Conservation (phyloP, 75 land plant genomes). For the Azolla pinnata region DNA sequence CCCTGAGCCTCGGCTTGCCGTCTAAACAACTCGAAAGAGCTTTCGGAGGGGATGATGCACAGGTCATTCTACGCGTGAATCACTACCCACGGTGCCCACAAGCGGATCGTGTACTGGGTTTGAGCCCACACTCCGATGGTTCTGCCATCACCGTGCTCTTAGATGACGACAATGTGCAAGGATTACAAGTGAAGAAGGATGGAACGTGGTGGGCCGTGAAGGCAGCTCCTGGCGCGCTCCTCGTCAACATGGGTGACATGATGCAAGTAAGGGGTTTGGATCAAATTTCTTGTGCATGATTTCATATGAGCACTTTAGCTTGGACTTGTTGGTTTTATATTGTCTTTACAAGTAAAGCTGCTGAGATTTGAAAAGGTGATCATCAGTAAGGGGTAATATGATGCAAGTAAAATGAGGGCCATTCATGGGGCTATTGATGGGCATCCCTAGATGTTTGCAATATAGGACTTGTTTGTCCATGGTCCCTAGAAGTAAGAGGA, state of each 20-base stretch:
- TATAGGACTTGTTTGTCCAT: too few species aligned
- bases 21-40: not conserved
- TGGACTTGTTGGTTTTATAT: too few species aligned
- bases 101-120: slow-evolving; percentile 64
- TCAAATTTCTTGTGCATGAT: slow-evolving; percentile 1
- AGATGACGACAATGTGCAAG: slow-evolving; percentile 29
- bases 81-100: slow-evolving; percentile 74
- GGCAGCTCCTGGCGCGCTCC: slow-evolving; percentile 47
- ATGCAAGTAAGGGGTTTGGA: slow-evolving; percentile 40
- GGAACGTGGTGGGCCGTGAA: slow-evolving; percentile 39
- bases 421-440: too few species aligned
- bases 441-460: too few species aligned
- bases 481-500: too few species aligned
- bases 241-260: slow-evolving; percentile 67
- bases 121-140: slow-evolving; percentile 63
- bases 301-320: not conserved
- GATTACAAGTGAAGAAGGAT: slow-evolving; percentile 51
- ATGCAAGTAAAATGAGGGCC: too few species aligned
- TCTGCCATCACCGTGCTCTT: slow-evolving; percentile 53
- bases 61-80: slow-evolving; percentile 32
- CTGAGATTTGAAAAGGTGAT: too few species aligned
- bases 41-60: slow-evolving; percentile 4
- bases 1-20: not conserved
- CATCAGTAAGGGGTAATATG: too few species aligned
- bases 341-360: too few species aligned